Evolutionary conservation across 495 filamentous ascomycete species (phyloP), one percentile per base, ranked within the genome.

Genomic region (Annulohypoxylon bovei): DNA sequence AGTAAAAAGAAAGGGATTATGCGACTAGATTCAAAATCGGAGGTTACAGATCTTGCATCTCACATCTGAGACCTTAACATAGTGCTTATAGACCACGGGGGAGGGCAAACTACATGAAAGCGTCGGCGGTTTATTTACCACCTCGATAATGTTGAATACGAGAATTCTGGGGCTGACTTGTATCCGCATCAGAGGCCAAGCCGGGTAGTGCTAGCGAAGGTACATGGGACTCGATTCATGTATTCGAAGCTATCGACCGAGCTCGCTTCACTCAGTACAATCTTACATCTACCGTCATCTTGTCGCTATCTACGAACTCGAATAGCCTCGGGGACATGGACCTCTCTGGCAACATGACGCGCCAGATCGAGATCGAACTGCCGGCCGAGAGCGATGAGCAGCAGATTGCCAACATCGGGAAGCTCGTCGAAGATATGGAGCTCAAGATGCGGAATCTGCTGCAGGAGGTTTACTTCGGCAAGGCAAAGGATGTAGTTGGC

Each of bases 391-490:
- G 90, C 71, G 96, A 99, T 81, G 89, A 89, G 49, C 93, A 92
- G 80, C 95, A 99, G 82, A 93, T 99, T 68, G 92, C 92, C 53
- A 99, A 99, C 78, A 93, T 98, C 68, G 95, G 95, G 40, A 86
- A 89, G 79, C 84, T 99, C 75, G 95, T 99, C 49, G 95, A 99
- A 84, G 96, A 99, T 82, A 98, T 99, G 95, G 95, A 99, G 83
- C 86, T 97, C 78, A 97, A 98, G 88, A 99, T 99, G 96, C 89
- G 95, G 53, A 99, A 98, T 78, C 79, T 98, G 80, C 84, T 99
- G 77, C 96, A 98, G 85, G 95, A 99, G 83, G 95, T 99, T 53
- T 99, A 99, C 81, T 99, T 99, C 79, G 95, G 95, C 67, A 99
- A 99, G 84, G 95, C 95, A 9, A 98, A 95, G 86, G 95, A 99